Evolutionary conservation across 75 land plant species (phyloP).

Genomic region (Pinus albicaulis): DNA sequence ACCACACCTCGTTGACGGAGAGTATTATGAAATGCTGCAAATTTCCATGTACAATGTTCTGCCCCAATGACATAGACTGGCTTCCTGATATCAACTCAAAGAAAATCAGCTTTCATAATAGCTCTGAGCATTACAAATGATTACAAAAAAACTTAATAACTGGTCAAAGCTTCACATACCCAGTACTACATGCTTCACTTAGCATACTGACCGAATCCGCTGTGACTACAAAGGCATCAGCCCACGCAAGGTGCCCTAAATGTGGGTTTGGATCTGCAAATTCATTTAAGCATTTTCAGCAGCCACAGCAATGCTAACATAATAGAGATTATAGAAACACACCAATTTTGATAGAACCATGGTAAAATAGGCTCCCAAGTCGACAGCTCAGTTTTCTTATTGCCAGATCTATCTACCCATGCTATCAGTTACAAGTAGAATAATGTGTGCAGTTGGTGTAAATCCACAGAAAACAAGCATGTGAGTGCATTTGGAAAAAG

Average conservation of each 20-base stretch:
- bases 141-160: not conserved
- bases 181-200: slow-evolving; percentile 99
- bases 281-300: slow-evolving; percentile 7
- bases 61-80: slow-evolving; percentile 97
- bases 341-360: not conserved
- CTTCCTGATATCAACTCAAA: slow-evolving; percentile 47
- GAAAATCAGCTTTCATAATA: not conserved
- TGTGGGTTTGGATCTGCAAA: slow-evolving; percentile 92
- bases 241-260: slow-evolving; percentile 97
- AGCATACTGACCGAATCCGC: slow-evolving; percentile 98
- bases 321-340: not conserved
- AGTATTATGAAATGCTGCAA: slow-evolving; percentile 73
- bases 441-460: slow-evolving; percentile 2
- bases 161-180: slow-evolving; percentile 41
- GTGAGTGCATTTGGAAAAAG: not conserved
- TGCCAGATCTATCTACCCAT: not conserved
- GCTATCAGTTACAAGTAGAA: not conserved
- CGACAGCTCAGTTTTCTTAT: not conserved
- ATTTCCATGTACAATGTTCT: slow-evolving; percentile 92
- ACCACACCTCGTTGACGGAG: slow-evolving; percentile 75
- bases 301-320: not conserved
- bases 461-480: not conserved
- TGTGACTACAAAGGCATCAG: slow-evolving; percentile 94
- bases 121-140: not conserved
- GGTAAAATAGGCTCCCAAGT: not conserved